Base-by-base conservation (phyloP, 2,329 filamentous ascomycete species). In the Colletotrichum falcatum region DNA sequence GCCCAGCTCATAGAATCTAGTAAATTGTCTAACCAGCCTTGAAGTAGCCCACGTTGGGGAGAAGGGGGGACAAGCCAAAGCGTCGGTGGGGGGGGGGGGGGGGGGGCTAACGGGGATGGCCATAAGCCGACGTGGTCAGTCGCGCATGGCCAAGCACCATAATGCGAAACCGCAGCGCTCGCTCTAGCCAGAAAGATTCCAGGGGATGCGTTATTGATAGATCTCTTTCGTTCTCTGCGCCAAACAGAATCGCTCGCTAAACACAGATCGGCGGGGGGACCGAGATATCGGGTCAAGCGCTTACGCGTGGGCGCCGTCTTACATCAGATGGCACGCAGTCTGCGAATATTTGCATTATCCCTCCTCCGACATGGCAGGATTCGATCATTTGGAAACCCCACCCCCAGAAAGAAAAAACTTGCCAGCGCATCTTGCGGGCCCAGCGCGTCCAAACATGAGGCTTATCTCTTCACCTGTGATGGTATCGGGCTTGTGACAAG, bases 281-380 rank as follows among this genome's bases (percentile, higher is more conserved):
- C 42, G 28, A 37, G 35, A 37, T 20, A 20, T 58, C 26, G 63
- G 49, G 49, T 49, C 14, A 55, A 59, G 64, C 54, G 68, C 68
- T 71, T 71, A 71, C 68, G 54, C 62, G 58, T 33, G 53, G 68
- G 58, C 23, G 46, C 23, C 59, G 68, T 68, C 68, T 71, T 62
- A 71, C 68, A 54, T 71, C 68, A 71, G 64, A 67, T 39, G 51
- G 28, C 12, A 26, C 6, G 26, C 14, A 26, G 20, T 55, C 33
- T 18, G 33, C 4, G 33, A 39, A 7, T 1, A 44, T 37, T 2
- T 16, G 26, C 39, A 46, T 18, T 35, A 51, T 14, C 16, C n/a
- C 14, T n/a, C n/a, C 14, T n/a, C 9, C 20, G 8, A 63, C 16
- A 49, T 23, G 30, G 14, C n/a, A 55, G n/a, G n/a, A 9, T n/a